Conservation (phyloP, 768 basidiomycete species). For the Mycena polygramma region DNA sequence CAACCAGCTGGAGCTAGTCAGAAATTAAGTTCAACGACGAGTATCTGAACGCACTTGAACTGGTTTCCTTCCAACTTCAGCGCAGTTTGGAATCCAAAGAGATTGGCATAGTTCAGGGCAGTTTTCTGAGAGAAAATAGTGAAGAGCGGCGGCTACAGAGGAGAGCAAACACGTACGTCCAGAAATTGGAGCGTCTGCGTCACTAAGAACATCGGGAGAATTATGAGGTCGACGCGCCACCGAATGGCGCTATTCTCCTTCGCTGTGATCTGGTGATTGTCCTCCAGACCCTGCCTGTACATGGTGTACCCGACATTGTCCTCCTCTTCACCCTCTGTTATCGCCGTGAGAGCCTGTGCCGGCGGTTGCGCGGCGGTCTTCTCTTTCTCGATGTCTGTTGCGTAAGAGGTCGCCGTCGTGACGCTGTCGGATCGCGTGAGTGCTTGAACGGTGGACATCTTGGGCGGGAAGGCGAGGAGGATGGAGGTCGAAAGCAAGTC, state of each 20-base stretch:
- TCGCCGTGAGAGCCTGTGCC: conserved; percentile 12
- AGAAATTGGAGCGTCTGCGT: conserved; percentile 39
- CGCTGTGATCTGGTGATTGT: conserved; percentile 24
- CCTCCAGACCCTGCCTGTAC: conserved; percentile 36
- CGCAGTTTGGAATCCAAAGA: conserved; percentile 36
- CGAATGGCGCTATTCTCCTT: conserved; percentile 34
- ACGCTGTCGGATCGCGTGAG: conserved; percentile 30
- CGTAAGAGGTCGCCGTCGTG: conserved; percentile 31
- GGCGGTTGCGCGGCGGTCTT: conserved; percentile 11
- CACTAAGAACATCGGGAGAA: conserved; percentile 33
- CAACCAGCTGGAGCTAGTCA: conserved; percentile 26
- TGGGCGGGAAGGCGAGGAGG: background rate
- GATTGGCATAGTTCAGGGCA: conserved; percentile 38
- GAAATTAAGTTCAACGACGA: background rate
- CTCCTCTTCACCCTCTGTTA: conserved; percentile 35
- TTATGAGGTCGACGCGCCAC: conserved; percentile 36
- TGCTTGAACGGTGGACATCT: conserved; percentile 12
- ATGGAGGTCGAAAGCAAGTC: background rate
- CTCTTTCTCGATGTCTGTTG: conserved; percentile 36
- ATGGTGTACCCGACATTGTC: conserved; percentile 34
- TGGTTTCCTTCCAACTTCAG: conserved; percentile 33
- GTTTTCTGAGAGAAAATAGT: conserved; percentile 26
- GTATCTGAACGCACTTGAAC: conserved; percentile 30
- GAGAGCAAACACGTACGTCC: conserved; percentile 20
- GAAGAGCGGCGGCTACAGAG: background rate